Conservation (phyloP, 2,329 filamentous ascomycete species). For the Trichoderma harzianum region DNA sequence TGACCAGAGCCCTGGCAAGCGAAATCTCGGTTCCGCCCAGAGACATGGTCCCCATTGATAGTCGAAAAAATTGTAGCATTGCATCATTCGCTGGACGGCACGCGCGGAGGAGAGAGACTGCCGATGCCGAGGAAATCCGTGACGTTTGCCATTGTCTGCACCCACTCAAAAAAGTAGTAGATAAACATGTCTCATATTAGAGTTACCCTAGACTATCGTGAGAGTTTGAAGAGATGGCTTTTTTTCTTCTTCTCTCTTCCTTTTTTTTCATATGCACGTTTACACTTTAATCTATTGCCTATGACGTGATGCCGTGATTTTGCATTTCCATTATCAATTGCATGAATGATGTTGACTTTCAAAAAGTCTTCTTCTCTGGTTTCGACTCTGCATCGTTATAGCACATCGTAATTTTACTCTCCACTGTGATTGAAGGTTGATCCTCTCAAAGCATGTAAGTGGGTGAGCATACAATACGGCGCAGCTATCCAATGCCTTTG, state of each 20-base stretch:
- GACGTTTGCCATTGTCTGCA: background rate
- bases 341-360: background rate
- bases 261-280: background rate
- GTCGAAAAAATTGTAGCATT: background rate
- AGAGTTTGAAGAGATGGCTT: background rate
- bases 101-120: background rate
- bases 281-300: background rate
- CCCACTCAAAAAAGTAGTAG: background rate
- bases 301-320: background rate
- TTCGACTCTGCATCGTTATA: background rate
- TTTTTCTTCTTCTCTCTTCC: background rate
- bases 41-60: background rate
- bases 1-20: background rate
- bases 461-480: background rate
- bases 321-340: background rate
- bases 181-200: background rate
- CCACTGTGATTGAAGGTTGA: background rate
- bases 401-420: background rate
- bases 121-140: background rate
- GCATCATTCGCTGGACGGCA: background rate
- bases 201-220: constrained; percentile 13
- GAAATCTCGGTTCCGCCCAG: background rate
- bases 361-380: background rate
- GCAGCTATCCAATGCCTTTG: background rate
- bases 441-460: background rate